phyloP scores from a whole-genome alignment of 2,329 filamentous ascomycete species.

The Teratosphaeriaceae sp. region DNA sequence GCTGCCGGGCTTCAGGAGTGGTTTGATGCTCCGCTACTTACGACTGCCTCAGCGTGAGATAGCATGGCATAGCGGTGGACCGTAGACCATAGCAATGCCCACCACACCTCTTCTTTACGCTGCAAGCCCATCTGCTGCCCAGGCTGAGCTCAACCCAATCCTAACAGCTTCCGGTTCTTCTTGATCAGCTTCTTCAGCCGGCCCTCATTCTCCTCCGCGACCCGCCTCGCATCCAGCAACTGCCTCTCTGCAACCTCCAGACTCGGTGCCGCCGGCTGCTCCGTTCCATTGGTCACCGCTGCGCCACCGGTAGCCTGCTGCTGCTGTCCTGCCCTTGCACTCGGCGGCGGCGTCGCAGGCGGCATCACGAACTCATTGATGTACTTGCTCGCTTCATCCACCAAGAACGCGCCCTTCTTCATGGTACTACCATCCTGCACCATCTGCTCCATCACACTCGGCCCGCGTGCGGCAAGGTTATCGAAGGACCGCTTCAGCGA shows the following conservation, averaged over 20 bases:
- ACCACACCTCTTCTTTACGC: neutral
- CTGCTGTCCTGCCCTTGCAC: constrained; percentile 9
- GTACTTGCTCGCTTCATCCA: constrained; percentile 31
- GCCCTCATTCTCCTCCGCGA: constrained; percentile 30
- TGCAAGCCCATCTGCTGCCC: neutral
- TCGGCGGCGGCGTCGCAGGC: constrained; percentile 26
- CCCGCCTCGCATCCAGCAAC: constrained; percentile 24
- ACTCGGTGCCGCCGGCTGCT: constrained; percentile 5
- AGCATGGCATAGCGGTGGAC: too few species aligned
- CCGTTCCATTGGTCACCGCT: neutral
- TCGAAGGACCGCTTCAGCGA: constrained; percentile 23
- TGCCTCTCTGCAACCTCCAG: constrained; percentile 26
- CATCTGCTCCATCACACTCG: constrained; percentile 31
- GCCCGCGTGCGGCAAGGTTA: constrained; percentile 14
- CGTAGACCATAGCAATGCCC: neutral
- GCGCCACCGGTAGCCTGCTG: constrained; percentile 7
- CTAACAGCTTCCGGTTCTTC: constrained; percentile 29
- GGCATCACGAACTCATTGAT: constrained; percentile 34
- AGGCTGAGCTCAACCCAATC: constrained; percentile 15
- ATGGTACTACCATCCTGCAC: constrained; percentile 29
- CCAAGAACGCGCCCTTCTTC: constrained; percentile 32
- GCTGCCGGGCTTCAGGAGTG: neutral
- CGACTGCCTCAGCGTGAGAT: too few species aligned
- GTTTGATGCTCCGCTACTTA: too few species aligned
- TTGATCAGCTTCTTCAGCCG: constrained; percentile 28